These are phyloP conservation scores for Cicer chorassanicum DNA, from an alignment of 306 rosid species.

Conservation along the genomic window DNA sequence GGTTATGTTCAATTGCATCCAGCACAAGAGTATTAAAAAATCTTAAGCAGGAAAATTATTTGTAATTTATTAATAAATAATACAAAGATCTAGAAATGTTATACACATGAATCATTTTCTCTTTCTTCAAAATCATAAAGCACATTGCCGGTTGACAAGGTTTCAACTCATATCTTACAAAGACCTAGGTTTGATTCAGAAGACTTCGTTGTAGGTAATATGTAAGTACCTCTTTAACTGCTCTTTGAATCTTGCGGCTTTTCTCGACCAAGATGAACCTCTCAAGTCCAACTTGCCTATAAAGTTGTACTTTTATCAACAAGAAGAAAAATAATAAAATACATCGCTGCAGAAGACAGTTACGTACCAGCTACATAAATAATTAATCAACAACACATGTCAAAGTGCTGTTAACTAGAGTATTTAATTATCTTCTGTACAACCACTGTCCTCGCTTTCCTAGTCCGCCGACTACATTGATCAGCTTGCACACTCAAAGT, in stretches of 20 bases:
- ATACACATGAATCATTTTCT: constrained; percentile 38
- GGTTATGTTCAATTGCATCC: constrained; percentile 36
- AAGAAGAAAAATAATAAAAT: neutral
- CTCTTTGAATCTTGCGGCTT: no score
- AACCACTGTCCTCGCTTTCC: constrained; percentile 75
- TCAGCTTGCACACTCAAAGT: constrained; percentile 67
- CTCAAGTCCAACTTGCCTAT: no score
- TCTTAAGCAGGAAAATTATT: constrained; percentile 14
- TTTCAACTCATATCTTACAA: no score
- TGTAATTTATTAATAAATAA: neutral
- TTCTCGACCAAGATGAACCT: no score
- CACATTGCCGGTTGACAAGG: neutral
- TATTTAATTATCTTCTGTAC: constrained; percentile 59
- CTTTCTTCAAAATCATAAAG: constrained; percentile 28
- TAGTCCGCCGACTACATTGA: constrained; percentile 64
- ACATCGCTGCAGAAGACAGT: neutral
- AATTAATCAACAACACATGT: constrained; percentile 40
- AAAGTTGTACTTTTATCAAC: no score
- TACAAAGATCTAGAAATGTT: constrained; percentile 17
- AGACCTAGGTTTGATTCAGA: no score
- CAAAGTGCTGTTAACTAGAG: constrained; percentile 40
- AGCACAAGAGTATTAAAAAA: neutral
- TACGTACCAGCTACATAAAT: constrained; percentile 33
- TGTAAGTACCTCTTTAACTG: no score
- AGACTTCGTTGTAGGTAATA: no score